Evolutionary conservation across 495 filamentous ascomycete genomes (phyloP).

Genomic region (Aspergillus steynii): DNA sequence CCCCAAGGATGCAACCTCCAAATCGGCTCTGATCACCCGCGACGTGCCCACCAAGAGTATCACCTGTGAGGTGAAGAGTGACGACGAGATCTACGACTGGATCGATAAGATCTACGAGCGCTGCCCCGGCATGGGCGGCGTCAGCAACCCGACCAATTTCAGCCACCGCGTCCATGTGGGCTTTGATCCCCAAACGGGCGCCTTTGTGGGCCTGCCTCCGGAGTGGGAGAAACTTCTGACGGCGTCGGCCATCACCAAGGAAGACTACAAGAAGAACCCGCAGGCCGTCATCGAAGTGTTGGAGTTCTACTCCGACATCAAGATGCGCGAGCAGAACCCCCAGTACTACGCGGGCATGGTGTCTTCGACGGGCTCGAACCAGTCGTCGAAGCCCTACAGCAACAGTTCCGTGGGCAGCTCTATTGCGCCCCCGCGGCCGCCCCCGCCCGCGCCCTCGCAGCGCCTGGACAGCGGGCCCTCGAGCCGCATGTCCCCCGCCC

Average conservation of each 20-base stretch:
- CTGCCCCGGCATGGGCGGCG: slow-evolving; percentile 95
- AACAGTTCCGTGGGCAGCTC: slow-evolving; percentile 56
- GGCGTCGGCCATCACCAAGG: slow-evolving; percentile 93
- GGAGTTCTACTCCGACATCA: slow-evolving; percentile 96
- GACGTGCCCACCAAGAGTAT: slow-evolving; percentile 79
- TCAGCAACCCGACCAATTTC: slow-evolving; percentile 97
- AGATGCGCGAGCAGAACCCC: slow-evolving; percentile 80
- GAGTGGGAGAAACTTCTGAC: slow-evolving; percentile 97
- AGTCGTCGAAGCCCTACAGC: slow-evolving; percentile 37
- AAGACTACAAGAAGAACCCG: slow-evolving; percentile 97
- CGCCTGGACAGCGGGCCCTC: slow-evolving; percentile 43
- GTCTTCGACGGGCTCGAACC: slow-evolving; percentile 54
- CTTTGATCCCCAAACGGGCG: slow-evolving; percentile 90
- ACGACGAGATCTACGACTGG: slow-evolving; percentile 97
- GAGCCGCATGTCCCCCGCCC: slow-evolving; percentile 39
- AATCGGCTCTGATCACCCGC: slow-evolving; percentile 58
- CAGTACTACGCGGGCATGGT: slow-evolving; percentile 71
- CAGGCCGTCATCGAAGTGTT: slow-evolving; percentile 96
- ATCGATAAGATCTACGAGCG: slow-evolving; percentile 95
- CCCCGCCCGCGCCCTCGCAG: slow-evolving; percentile 54
- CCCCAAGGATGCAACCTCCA: slow-evolving; percentile 59
- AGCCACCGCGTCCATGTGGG: slow-evolving; percentile 95
- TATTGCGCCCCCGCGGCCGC: slow-evolving; percentile 77
- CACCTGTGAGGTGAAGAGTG: slow-evolving; percentile 85
- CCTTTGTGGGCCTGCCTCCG: slow-evolving; percentile 87